Evolutionary conservation across 139 green algal species (phyloP).

Genomic region (Chlorella sp.): DNA sequence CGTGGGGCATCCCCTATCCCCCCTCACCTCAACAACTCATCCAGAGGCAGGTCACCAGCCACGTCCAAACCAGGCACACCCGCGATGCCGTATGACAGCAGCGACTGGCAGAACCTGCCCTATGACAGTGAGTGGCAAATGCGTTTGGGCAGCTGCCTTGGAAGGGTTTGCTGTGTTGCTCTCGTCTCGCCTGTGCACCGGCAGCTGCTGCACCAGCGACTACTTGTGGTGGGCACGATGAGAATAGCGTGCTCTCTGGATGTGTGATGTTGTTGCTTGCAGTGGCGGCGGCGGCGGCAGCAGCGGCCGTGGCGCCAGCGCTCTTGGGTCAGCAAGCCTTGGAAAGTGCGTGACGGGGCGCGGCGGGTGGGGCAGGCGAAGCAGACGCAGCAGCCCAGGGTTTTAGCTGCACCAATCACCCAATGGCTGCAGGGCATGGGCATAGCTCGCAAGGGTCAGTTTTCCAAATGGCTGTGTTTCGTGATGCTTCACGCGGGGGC

Average conservation of each 20-base stretch:
- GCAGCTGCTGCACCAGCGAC: no score
- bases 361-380: background rate
- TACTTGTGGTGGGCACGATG: no score
- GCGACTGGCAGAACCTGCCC: no score
- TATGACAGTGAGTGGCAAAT: no score
- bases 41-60: constrained; percentile 18
- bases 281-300: constrained; percentile 18
- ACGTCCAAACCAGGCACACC: constrained; percentile 43
- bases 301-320: constrained; percentile 1
- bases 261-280: constrained; percentile 8
- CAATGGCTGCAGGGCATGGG: no score
- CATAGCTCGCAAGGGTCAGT: no score
- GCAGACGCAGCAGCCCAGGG: background rate
- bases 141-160: no score
- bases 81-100: constrained; percentile 28
- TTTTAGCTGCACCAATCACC: no score
- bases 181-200: no score
- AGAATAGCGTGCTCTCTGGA: no score
- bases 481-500: background rate
- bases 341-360: background rate
- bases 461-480: no score
- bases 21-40: constrained; percentile 3
- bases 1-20: constrained; percentile 26
- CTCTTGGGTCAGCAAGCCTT: background rate
- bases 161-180: no score